A percentile compares a stretch with the other conserved stretches of the same genome.
phyloP scores from a whole-genome alignment of 2,329 filamentous ascomycete species.

The Xylariaceae sp. region DNA sequence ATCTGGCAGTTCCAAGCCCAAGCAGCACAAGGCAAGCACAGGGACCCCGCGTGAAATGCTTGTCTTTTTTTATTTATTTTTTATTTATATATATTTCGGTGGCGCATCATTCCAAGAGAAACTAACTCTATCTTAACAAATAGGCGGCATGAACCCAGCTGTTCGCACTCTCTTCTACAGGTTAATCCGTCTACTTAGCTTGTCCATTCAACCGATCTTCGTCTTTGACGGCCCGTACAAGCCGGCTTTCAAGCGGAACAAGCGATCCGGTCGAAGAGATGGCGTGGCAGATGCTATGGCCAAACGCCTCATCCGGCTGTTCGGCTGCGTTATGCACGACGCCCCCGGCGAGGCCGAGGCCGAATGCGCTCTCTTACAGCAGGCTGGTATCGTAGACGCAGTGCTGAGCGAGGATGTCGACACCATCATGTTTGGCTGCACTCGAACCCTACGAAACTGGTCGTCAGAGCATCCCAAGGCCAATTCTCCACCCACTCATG shows the following conservation, averaged over 20 bases:
- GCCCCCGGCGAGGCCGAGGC: constrained; percentile 95
- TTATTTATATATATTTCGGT: too few relatives aligned
- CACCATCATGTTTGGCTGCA: constrained; percentile 94
- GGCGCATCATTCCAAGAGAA: too few relatives aligned
- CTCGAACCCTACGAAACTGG: constrained; percentile 73
- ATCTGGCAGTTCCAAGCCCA: constrained; percentile 98
- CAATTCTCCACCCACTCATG: constrained; percentile 71
- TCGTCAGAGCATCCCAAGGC: constrained; percentile 62
- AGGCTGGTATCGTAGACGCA: constrained; percentile 77
- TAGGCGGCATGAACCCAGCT: constrained; percentile 76
- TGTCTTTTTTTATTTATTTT: too few relatives aligned
- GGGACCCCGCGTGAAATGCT: too few relatives aligned
- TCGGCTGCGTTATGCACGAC: constrained; percentile 77
- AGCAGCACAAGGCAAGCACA: constrained; percentile 55
- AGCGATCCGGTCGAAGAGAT: constrained; percentile 60
- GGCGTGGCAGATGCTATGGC: constrained; percentile 67
- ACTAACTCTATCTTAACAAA: neutral
- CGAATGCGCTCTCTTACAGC: constrained; percentile 84
- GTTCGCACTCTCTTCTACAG: constrained; percentile 91
- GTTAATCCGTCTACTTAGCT: constrained; percentile 66
- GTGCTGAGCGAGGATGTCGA: constrained; percentile 96
- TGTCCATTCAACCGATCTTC: constrained; percentile 81
- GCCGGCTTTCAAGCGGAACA: constrained; percentile 83
- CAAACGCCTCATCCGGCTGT: constrained; percentile 76
- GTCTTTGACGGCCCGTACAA: constrained; percentile 86